These are phyloP conservation scores for Penicillium rolfsii DNA, from an alignment of 2,329 filamentous ascomycete species.

Conservation along the genomic window DNA sequence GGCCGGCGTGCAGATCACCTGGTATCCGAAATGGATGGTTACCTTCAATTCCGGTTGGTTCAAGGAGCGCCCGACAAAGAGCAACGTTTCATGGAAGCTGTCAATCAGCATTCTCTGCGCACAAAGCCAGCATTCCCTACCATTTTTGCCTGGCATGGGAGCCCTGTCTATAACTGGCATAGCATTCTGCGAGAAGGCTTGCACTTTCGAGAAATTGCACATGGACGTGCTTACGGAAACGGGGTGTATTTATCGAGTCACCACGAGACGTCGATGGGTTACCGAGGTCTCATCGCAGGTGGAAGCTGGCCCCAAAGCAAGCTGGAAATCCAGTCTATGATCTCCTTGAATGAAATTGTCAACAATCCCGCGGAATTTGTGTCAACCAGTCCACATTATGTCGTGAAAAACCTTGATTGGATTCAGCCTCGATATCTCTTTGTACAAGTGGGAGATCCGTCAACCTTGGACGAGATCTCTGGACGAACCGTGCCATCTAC, in stretches of 20 bases:
- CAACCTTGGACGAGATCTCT: neutral
- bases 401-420: conserved; percentile 78
- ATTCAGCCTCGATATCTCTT: conserved; percentile 88
- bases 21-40: conserved; percentile 66
- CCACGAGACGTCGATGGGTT: conserved; percentile 60
- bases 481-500: neutral
- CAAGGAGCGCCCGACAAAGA: conserved; percentile 91
- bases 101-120: conserved; percentile 49
- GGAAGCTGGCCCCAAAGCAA: conserved; percentile 68
- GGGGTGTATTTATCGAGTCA: conserved; percentile 78
- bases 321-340: conserved; percentile 60
- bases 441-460: conserved; percentile 42
- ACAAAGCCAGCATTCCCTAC: conserved; percentile 62
- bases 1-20: conserved; percentile 50
- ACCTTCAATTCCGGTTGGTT: conserved; percentile 82
- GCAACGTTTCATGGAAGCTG: conserved; percentile 67
- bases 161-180: conserved; percentile 78
- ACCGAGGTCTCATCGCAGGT: conserved; percentile 39
- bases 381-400: conserved; percentile 62
- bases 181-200: conserved; percentile 82
- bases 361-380: conserved; percentile 69
- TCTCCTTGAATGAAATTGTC: conserved; percentile 84
- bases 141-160: conserved; percentile 87
- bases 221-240: conserved; percentile 75
- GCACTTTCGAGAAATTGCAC: conserved; percentile 63